Percentiles rank a stretch among this genome's conserved stretches.
Evolutionary conservation across 352 stramenopile genomes (phyloP).

Genomic region (Aphanomyces astaci): DNA sequence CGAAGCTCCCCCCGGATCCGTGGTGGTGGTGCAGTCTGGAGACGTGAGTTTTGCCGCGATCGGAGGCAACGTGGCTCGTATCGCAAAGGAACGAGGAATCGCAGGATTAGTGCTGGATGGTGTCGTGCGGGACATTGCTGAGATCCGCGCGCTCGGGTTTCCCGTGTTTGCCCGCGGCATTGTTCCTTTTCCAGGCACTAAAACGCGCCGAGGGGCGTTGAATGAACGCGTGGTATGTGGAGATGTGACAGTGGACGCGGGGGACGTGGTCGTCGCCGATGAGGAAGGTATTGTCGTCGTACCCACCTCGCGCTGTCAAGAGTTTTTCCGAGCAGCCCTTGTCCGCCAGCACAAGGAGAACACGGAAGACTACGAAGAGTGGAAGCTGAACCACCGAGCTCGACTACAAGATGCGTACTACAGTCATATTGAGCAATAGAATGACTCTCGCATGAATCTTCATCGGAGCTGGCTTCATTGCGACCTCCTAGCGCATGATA

Average conservation of each 20-base stretch:
- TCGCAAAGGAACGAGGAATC: conserved; percentile 20
- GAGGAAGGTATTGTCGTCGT: conserved; percentile 23
- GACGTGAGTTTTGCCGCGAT: conserved; percentile 22
- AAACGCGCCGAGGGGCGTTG: not conserved
- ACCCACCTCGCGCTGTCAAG: not conserved
- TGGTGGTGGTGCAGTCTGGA: conserved; percentile 20
- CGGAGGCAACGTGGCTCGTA: conserved; percentile 21
- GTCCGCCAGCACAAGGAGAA: conserved; percentile 17
- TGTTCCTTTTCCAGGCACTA: conserved; percentile 18
- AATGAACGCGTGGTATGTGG: conserved; percentile 18
- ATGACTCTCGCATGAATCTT: too few relatives aligned
- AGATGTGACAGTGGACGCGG: conserved; percentile 3
- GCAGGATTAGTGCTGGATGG: conserved; percentile 17
- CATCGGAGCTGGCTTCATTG: too few relatives aligned
- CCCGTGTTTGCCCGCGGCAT: conserved; percentile 20
- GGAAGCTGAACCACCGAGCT: conserved; percentile 13
- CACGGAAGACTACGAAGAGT: conserved; percentile 9
- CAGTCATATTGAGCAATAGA: not conserved
- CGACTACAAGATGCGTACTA: conserved; percentile 8
- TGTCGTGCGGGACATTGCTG: conserved; percentile 14
- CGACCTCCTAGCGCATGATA: too few relatives aligned
- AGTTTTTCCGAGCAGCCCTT: not conserved
- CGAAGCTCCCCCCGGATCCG: conserved; percentile 1
- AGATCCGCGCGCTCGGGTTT: conserved; percentile 21
- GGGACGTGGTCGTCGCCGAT: conserved; percentile 18